Conservation (phyloP, 345 rosid species). For the Clarkia xantiana region DNA sequence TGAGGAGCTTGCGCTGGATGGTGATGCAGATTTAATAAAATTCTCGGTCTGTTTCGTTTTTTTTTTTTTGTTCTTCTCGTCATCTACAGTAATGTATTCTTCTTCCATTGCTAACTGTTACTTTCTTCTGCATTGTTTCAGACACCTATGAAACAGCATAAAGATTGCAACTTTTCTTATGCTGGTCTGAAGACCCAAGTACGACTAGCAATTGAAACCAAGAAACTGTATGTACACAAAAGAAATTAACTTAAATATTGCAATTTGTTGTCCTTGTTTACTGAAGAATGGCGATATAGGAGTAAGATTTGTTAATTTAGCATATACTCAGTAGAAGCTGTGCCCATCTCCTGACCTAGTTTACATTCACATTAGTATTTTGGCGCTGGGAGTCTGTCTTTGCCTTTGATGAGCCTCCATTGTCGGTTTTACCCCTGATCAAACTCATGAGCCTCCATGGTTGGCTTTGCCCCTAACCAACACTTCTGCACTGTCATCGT, state of each 20-base stretch:
- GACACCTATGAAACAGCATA: conserved; percentile 85
- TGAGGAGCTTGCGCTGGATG: conserved; percentile 82
- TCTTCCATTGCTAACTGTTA: not conserved
- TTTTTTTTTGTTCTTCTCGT: not conserved
- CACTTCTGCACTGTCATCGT: no score
- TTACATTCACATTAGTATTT: no score
- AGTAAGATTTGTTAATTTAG: not conserved
- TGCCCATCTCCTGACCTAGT: not conserved
- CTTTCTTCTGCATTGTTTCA: conserved; percentile 13
- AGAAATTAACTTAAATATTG: conserved; percentile 6
- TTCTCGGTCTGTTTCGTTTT: conserved; percentile 43
- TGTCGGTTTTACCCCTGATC: not conserved
- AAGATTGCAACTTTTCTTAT: conserved; percentile 85
- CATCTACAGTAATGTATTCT: not conserved
- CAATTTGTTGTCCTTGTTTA: not conserved
- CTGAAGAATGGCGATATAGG: not conserved
- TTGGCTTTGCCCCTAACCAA: no score
- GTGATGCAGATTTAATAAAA: conserved; percentile 60
- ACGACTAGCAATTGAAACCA: conserved; percentile 73
- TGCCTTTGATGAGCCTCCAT: not conserved
- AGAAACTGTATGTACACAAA: conserved; percentile 50
- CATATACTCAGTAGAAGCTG: not conserved
- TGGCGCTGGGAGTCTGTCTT: no score
- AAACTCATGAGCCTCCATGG: not conserved
- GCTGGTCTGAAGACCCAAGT: conserved; percentile 98